Percentiles rank a stretch among this genome's conserved stretches.
Conservation (phyloP, 148 eudicot species). For the Amaranthus palmeri region DNA sequence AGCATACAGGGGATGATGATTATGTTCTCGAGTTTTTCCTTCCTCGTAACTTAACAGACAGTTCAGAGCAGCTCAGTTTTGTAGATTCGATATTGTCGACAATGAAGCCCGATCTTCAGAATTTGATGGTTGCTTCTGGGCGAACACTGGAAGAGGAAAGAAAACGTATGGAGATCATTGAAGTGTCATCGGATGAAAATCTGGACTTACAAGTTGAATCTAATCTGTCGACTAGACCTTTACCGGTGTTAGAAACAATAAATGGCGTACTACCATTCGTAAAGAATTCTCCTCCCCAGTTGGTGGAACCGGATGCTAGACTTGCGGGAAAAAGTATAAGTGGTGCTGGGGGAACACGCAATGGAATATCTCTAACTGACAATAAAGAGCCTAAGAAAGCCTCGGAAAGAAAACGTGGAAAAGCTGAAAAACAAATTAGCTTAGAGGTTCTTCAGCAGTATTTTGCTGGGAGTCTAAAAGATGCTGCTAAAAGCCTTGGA, state of each 20-base stretch:
- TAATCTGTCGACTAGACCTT: constrained; percentile 29
- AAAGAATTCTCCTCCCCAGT: constrained; percentile 29
- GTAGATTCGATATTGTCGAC: constrained; percentile 56
- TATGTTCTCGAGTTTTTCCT: constrained; percentile 88
- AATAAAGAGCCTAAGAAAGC: constrained; percentile 41
- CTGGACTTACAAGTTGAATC: constrained; percentile 32
- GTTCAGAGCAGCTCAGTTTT: constrained; percentile 44
- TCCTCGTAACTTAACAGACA: constrained; percentile 44
- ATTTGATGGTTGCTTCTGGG: constrained; percentile 81
- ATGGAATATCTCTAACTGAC: constrained; percentile 28
- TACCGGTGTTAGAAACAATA: constrained; percentile 19
- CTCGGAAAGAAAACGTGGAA: constrained; percentile 79
- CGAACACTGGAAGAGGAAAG: constrained; percentile 60
- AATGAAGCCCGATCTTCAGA: constrained; percentile 57
- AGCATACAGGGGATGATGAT: constrained; percentile 72
- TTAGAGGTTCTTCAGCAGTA: constrained; percentile 83
- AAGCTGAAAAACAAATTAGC: constrained; percentile 87
- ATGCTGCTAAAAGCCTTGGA: constrained; percentile 87
- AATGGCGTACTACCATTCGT: constrained; percentile 28
- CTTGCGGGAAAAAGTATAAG: constrained; percentile 27
- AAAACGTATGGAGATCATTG: constrained; percentile 47
- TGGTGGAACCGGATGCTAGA: constrained; percentile 29
- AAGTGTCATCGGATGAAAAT: constrained; percentile 45
- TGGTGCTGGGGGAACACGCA: constrained; percentile 24
- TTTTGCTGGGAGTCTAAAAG: constrained; percentile 86